Evolutionary conservation across 164 flowering plant genomes (phyloP).

Genomic region (Chloranthus sessilifolius): DNA sequence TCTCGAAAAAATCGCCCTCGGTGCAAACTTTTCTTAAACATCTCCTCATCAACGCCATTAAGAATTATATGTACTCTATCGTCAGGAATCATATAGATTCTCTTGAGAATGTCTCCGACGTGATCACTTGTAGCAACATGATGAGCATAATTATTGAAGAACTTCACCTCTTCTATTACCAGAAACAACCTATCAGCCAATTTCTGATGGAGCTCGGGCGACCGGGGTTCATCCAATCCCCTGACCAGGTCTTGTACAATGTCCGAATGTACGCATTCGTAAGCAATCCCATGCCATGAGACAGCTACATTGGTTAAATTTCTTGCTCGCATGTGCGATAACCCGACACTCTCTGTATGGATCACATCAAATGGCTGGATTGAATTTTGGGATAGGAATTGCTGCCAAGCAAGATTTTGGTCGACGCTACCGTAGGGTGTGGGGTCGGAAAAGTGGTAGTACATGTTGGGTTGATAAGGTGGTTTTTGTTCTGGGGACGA

Average conservation of each 20-base stretch:
- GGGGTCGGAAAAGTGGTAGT: slow-evolving; percentile 55
- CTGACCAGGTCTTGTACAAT: slow-evolving; percentile 64
- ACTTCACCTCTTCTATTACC: slow-evolving; percentile 67
- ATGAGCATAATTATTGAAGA: slow-evolving; percentile 59
- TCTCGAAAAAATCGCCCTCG: slow-evolving; percentile 29
- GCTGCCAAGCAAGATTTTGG: slow-evolving; percentile 52
- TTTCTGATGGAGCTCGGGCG: too few relatives aligned
- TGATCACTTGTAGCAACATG: slow-evolving; percentile 83
- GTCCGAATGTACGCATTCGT: slow-evolving; percentile 66
- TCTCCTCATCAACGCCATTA: slow-evolving; percentile 63
- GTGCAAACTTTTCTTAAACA: slow-evolving; percentile 39
- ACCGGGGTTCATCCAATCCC: slow-evolving; percentile 28
- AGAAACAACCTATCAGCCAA: slow-evolving; percentile 36
- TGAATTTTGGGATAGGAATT: slow-evolving; percentile 42
- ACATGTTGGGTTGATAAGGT: slow-evolving; percentile 26
- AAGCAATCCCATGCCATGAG: slow-evolving; percentile 85
- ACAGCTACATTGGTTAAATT: slow-evolving; percentile 49
- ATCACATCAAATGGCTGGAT: slow-evolving; percentile 33
- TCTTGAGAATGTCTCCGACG: slow-evolving; percentile 56
- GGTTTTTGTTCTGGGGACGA: slow-evolving; percentile 28
- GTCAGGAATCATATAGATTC: slow-evolving; percentile 72
- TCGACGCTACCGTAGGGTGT: slow-evolving; percentile 52
- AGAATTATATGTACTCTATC: slow-evolving; percentile 72
- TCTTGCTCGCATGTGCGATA: slow-evolving; percentile 42
- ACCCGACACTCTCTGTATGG: slow-evolving; percentile 40